Base-by-base conservation (phyloP, 2,329 filamentous ascomycete species). In the Epichloe glyceriae region DNA sequence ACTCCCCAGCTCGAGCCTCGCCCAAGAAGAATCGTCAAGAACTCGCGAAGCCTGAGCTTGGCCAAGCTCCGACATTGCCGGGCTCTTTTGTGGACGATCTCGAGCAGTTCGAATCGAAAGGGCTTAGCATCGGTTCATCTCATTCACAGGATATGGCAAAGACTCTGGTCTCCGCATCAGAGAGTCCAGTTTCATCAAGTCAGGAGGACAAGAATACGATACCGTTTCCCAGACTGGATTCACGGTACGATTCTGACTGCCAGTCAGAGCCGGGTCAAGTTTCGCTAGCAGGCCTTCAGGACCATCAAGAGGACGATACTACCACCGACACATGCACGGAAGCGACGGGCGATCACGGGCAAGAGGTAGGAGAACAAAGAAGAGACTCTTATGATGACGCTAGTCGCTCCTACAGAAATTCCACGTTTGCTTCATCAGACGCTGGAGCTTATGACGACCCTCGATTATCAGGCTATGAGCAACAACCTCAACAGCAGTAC, bases 81-180 rank as follows among this genome's bases (percentile, higher is more conserved):
- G 38, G 17, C 47, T 43, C 47, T 4, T 50, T 33, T 17, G 37
- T 38, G 5, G 19, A 46, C 8, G 30, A 33, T 42, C 15, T 6
- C 19, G 11, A 46, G 17, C 22, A 40, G 7, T 6, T 42, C n/a
- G 45, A 45, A 44, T 19, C 26, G n/a, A 10, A 34, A 30, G 46
- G 41, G 15, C 52, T 49, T n/a, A 49, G 49, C n/a, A 53, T 52
- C n/a, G 52, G 51, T 35, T 47, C 50, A n/a, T 53, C 57, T 17
- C 49, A 57, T 43, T 47, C 55, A 3, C 58, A 70, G 47, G 67
- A 71, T 54, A 73, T 73, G 10, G 74, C 71, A 17, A 71, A 77
- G 48, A 73, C 72, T 5, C 73, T 78, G 41, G 60, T 78, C 34
- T 70, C 73, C 8, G 71, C 73, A 8, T 69, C 52, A 22, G 56